Base-by-base conservation (phyloP, 805 yeast species). In the Candida yuanshanica region DNA sequence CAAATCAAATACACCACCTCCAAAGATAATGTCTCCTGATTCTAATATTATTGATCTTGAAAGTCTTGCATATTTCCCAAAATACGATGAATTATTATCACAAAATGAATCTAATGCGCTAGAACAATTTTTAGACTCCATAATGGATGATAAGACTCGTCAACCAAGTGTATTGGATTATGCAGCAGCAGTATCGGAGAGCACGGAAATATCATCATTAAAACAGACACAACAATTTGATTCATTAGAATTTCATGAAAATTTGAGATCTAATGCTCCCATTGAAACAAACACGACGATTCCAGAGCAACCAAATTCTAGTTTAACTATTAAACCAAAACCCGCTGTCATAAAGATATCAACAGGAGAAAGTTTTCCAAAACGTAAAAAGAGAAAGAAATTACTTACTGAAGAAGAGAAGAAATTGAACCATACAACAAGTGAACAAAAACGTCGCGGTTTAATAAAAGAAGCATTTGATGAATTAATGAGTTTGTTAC, bases 51-150 rank as follows among this genome's bases (percentile, higher is more conserved):
- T 21, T 5, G 33, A 27, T 21, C 37, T 52, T 10, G 59, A 51
- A 12, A 36, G 45, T 5, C 34, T 47, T 3, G 43, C 44, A 11
- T 45, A 48, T 24, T 46, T 49, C 35, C 45, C 52, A 1, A 44
- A 50, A 26, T 39, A 45, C 33, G 49, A 51, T 16, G 55, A 52
- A 21, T 42, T 57, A 8, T 39, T 57, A 9, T 53, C 60, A 2
- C 54, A 42, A 4, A 51, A 55, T 44, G 61, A 57, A 35, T 39
- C 55, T 3, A 51, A 45, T 20, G 61, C 60, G 0, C 32, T 57
- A 18, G 61, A 57, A 33, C 51, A 53, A 21, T 55, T 57, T 32
- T 45, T 57, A 18, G 61, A 57, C 35, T 51, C 58, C 37, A 55
- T 57, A 20, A 54, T 57, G 17, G 56, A 55, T 33, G 51, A 44